These are phyloP conservation scores for Nigrospora oryzae DNA, from an alignment of 2,329 filamentous ascomycete genomes.

Conservation along the genomic window DNA sequence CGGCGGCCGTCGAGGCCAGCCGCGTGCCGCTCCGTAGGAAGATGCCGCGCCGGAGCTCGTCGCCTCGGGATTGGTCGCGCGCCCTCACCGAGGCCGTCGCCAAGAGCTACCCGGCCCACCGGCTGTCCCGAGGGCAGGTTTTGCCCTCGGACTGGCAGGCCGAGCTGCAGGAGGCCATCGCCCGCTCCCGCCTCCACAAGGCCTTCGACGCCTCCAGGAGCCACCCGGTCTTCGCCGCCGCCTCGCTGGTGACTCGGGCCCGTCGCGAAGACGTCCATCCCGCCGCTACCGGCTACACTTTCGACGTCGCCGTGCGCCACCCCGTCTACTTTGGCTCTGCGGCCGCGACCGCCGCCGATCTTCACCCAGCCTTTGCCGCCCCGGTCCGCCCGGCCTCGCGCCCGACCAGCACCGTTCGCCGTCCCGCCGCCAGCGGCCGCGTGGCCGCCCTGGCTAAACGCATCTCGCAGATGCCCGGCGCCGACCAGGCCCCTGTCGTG, in stretches of 20 bases:
- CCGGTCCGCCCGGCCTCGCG: neutral
- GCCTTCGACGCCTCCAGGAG: slow-evolving; percentile 17
- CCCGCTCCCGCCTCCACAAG: slow-evolving; percentile 3
- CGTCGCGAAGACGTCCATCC: slow-evolving; percentile 16
- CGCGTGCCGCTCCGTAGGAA: slow-evolving; percentile 5
- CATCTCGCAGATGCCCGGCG: neutral
- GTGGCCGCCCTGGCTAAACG: neutral
- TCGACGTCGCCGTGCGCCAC: slow-evolving; percentile 18
- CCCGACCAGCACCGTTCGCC: neutral
- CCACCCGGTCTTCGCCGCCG: slow-evolving; percentile 24
- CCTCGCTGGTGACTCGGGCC: slow-evolving; percentile 11
- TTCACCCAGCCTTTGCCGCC: slow-evolving; percentile 15
- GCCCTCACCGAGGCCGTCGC: slow-evolving; percentile 28
- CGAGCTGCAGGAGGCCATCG: slow-evolving; percentile 14
- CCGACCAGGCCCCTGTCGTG: too few species aligned
- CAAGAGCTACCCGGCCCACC: slow-evolving; percentile 17
- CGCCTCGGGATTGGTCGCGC: slow-evolving; percentile 22
- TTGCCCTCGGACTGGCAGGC: slow-evolving; percentile 12
- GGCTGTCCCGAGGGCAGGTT: slow-evolving; percentile 11
- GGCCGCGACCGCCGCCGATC: slow-evolving; percentile 10
- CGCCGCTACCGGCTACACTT: slow-evolving; percentile 20
- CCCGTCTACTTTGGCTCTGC: slow-evolving; percentile 22
- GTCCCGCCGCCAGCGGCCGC: neutral
- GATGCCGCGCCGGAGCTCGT: slow-evolving; percentile 8
- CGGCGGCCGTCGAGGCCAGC: slow-evolving; percentile 12